Evolutionary conservation across 495 filamentous ascomycete species (phyloP).

Genomic region (Podospora appendiculata): DNA sequence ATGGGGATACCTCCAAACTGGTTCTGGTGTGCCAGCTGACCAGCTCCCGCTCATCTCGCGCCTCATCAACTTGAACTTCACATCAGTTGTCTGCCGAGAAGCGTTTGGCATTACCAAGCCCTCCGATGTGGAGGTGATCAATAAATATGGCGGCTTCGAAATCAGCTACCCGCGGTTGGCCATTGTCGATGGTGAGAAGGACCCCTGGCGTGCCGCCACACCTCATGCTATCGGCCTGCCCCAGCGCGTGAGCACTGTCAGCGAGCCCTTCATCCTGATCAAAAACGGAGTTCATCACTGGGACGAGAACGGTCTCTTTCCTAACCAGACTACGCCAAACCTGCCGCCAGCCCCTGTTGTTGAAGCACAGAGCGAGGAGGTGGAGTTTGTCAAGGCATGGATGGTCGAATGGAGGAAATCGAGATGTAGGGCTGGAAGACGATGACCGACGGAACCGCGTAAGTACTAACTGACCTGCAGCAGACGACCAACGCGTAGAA

Average conservation of each 20-base stretch:
- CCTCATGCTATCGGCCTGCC: constrained; percentile 48
- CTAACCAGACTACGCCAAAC: constrained; percentile 45
- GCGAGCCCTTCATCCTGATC: constrained; percentile 57
- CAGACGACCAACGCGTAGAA: neutral
- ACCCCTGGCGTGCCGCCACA: constrained; percentile 63
- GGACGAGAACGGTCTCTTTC: constrained; percentile 63
- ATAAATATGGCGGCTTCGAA: constrained; percentile 60
- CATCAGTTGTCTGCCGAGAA: constrained; percentile 43
- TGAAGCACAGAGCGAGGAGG: constrained; percentile 47
- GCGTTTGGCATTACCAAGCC: constrained; percentile 56
- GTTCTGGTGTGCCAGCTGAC: constrained; percentile 48
- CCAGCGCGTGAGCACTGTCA: constrained; percentile 41
- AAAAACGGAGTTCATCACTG: constrained; percentile 59
- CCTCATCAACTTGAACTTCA: constrained; percentile 47
- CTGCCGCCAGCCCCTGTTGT: constrained; percentile 47
- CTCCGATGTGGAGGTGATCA: constrained; percentile 50
- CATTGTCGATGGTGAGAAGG: constrained; percentile 57
- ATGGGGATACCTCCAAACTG: constrained; percentile 69
- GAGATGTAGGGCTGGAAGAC: constrained; percentile 3
- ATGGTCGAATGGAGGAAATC: constrained; percentile 45
- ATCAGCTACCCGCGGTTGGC: constrained; percentile 59
- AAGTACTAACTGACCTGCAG: neutral
- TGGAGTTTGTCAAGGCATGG: constrained; percentile 58
- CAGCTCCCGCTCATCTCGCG: constrained; percentile 60
- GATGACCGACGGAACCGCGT: neutral